These are phyloP conservation scores for Pseudotsuga menziesii DNA, from an alignment of 75 land plant genomes.

Conservation along the genomic window DNA sequence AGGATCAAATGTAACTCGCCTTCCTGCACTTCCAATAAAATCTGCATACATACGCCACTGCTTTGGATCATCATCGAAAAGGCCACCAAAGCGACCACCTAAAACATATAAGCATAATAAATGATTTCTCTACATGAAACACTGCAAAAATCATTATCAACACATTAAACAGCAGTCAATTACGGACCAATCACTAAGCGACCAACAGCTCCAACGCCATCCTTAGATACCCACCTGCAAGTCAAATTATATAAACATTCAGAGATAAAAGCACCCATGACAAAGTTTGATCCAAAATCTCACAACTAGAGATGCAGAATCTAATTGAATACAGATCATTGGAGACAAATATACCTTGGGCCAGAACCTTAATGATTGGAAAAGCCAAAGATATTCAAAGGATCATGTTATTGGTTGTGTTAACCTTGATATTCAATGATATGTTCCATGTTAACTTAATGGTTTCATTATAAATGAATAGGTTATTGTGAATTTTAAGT, in stretches of 20 bases:
- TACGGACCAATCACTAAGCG: conserved; percentile 87
- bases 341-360: background rate
- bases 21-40: conserved; percentile 95
- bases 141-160: background rate
- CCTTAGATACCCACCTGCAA: conserved; percentile 96
- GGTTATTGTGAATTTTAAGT: background rate
- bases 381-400: background rate
- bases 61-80: conserved; percentile 99
- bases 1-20: conserved; percentile 33
- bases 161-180: background rate
- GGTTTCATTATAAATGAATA: background rate
- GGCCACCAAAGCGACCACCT: conserved; percentile 96
- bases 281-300: background rate
- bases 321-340: background rate
- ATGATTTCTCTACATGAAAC: conserved; percentile 7
- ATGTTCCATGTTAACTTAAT: background rate
- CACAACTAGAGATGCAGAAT: background rate
- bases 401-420: background rate
- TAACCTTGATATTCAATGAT: background rate
- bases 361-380: background rate
- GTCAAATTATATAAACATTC: background rate
- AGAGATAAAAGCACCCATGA: background rate
- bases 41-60: conserved; percentile 99
- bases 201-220: conserved; percentile 97
- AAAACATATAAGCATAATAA: conserved; percentile 11